phyloP scores from a whole-genome alignment of 768 basidiomycete genomes.

The Phanerodontia chrysosporium region DNA sequence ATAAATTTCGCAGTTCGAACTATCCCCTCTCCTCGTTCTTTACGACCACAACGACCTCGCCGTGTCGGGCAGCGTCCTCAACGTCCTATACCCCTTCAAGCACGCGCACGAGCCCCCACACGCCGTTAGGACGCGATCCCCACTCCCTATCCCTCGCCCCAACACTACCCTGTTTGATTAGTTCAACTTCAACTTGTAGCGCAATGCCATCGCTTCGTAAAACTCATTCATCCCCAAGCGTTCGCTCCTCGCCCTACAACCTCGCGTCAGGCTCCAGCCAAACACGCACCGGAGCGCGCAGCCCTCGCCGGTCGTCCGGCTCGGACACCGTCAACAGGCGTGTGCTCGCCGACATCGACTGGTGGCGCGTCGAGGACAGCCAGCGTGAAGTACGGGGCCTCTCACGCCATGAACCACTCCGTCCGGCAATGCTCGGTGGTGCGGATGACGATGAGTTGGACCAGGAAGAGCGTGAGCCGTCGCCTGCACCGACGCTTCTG shows the following conservation, averaged over 20 bases:
- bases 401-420: neutral
- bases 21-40: constrained; percentile 8
- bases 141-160: constrained; percentile 28
- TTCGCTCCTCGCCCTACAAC: constrained; percentile 62
- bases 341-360: constrained; percentile 83
- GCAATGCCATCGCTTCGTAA: constrained; percentile 81
- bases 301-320: constrained; percentile 58
- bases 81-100: constrained; percentile 12
- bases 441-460: constrained; percentile 9
- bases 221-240: constrained; percentile 63
- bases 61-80: constrained; percentile 10
- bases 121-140: constrained; percentile 5
- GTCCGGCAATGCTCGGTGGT: constrained; percentile 2
- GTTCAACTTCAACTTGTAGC: constrained; percentile 18
- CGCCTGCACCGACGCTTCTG: constrained; percentile 2
- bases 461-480: constrained; percentile 25
- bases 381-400: constrained; percentile 46
- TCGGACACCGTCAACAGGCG: constrained; percentile 62
- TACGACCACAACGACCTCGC: constrained; percentile 13
- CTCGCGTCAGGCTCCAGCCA: constrained; percentile 33
- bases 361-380: constrained; percentile 78
- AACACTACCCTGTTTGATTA: constrained; percentile 5
- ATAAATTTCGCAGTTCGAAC: constrained; percentile 16
- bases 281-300: constrained; percentile 32
- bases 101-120: constrained; percentile 1